Evolutionary conservation across 176 grass and related monocot species (phyloP), one percentile per base, ranked within the genome.

Genomic region (Lolium perenne): DNA sequence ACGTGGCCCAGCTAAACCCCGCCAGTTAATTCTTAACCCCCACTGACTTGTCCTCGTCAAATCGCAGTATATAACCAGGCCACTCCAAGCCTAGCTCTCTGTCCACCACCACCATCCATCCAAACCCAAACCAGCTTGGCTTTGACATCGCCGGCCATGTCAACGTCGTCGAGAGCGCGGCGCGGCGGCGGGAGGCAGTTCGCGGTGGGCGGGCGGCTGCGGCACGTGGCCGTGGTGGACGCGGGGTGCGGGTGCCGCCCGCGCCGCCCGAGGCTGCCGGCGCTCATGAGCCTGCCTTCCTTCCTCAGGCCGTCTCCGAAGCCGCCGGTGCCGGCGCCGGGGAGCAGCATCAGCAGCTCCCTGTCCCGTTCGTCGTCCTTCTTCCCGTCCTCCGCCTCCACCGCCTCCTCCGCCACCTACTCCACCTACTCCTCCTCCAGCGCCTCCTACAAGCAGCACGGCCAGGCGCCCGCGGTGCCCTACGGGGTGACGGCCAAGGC

Each of bases 231-330:
- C 5, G 81, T 91, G 7, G 89, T 91, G 3, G 89, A 91, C 81
- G 15, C 81, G 5, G 89, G 85, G 60, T 91, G 89, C 85, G 85
- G 89, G 8, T 87, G 85, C 89, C 85, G 89, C 11, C 89, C 85
- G 43, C 89, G 85, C 18, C 75, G 81, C 0, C 69, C 81, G 3
- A 20, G 85, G 26, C 70, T 74, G 82, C 85, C 83, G 32, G 32
- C 32, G 49, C 85, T 87, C 26, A 85, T 78, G 61, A 67, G 81
- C 80, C 76, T 91, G 3, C 89, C 89, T 0, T 81, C 89, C 26
- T 91, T 91, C 82, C 85, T 91, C 60, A 46, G 85, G 25, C 89
- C 89, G 0, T 85, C 88, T 2, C 32, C 84, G 10, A 86, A 90
- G 71, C 83, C 88, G 23, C 74, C 38, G 77, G 68, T 48, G 76